These are phyloP conservation scores for Prinsepia uniflora DNA, from an alignment of 306 rosid genomes.

Conservation along the genomic window DNA sequence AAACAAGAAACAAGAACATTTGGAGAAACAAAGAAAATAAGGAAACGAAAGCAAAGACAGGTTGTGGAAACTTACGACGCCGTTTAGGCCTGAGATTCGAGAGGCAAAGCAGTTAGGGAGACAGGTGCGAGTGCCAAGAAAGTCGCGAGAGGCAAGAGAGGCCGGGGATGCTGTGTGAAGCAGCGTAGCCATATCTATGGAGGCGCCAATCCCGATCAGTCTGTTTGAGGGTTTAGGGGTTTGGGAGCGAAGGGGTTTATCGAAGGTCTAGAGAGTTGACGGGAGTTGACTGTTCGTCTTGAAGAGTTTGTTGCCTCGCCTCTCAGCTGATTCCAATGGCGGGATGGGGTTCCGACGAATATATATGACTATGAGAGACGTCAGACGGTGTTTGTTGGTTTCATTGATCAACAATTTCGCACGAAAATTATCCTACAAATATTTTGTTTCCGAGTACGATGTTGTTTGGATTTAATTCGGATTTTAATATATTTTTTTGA, in stretches of 20 bases:
- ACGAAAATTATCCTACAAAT: too few relatives aligned
- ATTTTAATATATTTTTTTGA: too few relatives aligned
- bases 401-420: not conserved
- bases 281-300: not conserved
- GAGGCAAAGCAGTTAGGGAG: constrained; percentile 5
- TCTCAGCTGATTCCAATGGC: not conserved
- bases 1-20: not conserved
- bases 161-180: constrained; percentile 24
- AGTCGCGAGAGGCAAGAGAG: constrained; percentile 3
- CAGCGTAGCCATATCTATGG: constrained; percentile 26
- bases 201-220: not conserved
- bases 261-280: not conserved
- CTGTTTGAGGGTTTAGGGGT: not conserved
- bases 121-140: constrained; percentile 10
- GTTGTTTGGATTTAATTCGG: too few relatives aligned
- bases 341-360: not conserved
- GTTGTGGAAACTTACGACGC: constrained; percentile 21
- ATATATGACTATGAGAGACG: not conserved
- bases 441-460: too few relatives aligned
- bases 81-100: not conserved
- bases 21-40: not conserved
- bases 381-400: not conserved
- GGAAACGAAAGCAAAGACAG: not conserved
- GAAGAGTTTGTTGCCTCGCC: not conserved
- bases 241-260: not conserved